These are phyloP conservation scores for Solanum dulcamara DNA, from an alignment of 257 asterid species.

Conservation along the genomic window DNA sequence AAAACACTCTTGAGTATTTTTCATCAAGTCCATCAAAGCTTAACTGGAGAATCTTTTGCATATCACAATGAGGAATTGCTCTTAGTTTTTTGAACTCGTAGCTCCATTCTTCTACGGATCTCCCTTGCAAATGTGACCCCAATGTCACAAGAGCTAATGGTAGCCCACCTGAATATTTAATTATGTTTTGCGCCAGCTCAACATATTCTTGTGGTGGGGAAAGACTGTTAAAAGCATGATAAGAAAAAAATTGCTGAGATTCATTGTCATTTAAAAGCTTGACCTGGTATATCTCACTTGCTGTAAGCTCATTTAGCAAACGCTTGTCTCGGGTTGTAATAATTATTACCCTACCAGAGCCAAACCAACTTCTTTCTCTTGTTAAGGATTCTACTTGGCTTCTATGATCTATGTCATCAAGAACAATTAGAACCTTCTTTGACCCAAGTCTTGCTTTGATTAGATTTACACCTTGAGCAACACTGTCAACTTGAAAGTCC, in stretches of 20 bases:
- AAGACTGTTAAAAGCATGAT: background rate
- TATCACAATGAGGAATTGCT: background rate
- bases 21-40: background rate
- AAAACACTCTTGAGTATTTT: background rate
- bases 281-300: background rate
- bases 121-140: background rate
- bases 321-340: background rate
- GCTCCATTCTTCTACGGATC: background rate
- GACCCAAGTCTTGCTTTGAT: too few species aligned
- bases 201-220: background rate
- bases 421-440: too few species aligned
- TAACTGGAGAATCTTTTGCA: background rate
- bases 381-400: background rate
- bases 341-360: background rate
- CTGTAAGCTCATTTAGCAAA: background rate
- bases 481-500: background rate
- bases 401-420: background rate
- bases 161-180: background rate
- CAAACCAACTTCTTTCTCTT: background rate
- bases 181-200: background rate
- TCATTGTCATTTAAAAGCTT: background rate
- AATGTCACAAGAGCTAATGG: conserved; percentile 4
- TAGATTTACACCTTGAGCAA: background rate
- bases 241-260: background rate
- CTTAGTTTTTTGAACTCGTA: background rate